Base-by-base conservation (phyloP, 495 filamentous ascomycete genomes). In the Sordaria brevicollis region DNA sequence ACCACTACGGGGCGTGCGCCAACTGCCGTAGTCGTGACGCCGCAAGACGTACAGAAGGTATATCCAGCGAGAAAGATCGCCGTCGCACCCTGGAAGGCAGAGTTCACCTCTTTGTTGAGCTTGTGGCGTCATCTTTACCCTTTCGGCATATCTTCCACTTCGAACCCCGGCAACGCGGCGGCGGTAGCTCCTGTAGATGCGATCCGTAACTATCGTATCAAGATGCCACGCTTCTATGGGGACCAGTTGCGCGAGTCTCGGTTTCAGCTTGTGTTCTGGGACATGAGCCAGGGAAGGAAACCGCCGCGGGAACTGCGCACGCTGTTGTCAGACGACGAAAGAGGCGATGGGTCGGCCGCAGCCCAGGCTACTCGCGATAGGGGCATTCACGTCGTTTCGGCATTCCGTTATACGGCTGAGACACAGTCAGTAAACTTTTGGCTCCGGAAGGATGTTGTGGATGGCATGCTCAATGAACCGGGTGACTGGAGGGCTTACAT, bases 121-220 rank as follows among this genome's bases (percentile, higher is more conserved):
- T 75, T 79, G 8, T 81, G 79, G 80, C 65, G 71, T n/a, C 73
- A 66, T 1, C 67, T 78, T 15, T 57, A 78, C 33, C 77, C 79
- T 10, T 79, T 79, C 68, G 76, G 77, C 3, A 13, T 77, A n/a
- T n/a, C n/a, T 19, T 66, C 73, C 37, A 67, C 74, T 9, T 74
- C n/a, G n/a, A n/a, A n/a, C n/a, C n/a, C 71, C 8, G 37, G 35
- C 8, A 36, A 36, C 8, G 62, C 43, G 7, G 71, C 69, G 15
- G 71, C 38, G 29, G 21, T 79, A 5, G 74, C 72, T 7, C 43
- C 73, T 5, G 72, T 73, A 8, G 71, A 72, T 17, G 72, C 62
- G 5, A 72, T 80, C n/a, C 54, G 41, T 54, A 74, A 81, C 69
- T 79, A 76, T 65, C 70, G 67, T 21, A 67, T 80, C 17, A 69